Percentiles rank a stretch among this genome's conserved stretches.
Conservation (phyloP, 208 protist genomes). For the Acanthamoeba lenticulata region DNA sequence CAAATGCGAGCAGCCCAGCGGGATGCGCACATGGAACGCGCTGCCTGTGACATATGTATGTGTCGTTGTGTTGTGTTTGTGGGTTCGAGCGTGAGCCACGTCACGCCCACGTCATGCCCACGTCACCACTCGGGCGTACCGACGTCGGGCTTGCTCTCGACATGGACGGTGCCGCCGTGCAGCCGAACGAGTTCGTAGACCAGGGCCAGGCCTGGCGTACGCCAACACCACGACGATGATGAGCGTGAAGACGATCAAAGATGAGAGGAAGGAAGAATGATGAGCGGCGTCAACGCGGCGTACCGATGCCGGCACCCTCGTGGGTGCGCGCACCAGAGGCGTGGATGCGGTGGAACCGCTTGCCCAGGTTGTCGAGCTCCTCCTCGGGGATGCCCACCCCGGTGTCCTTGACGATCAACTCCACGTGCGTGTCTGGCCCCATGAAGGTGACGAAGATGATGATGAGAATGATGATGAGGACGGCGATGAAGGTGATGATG, state of each 20-base stretch:
- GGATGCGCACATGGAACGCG: not conserved
- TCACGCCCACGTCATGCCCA: not conserved
- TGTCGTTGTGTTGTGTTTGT: too few species aligned
- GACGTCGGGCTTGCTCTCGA: not conserved
- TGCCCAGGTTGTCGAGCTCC: conserved; percentile 2
- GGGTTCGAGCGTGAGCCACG: too few species aligned
- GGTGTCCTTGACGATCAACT: conserved; percentile 64
- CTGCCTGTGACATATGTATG: not conserved
- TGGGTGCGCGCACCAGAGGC: not conserved
- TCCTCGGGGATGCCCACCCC: conserved; percentile 61
- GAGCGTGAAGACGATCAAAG: too few species aligned
- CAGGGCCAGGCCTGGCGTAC: conserved; percentile 19
- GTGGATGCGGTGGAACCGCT: conserved; percentile 67
- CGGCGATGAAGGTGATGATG: too few species aligned
- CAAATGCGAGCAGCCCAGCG: not conserved
- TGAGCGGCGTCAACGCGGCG: too few species aligned
- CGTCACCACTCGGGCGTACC: too few species aligned
- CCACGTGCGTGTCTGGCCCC: not conserved
- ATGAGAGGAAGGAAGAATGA: too few species aligned
- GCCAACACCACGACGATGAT: too few species aligned
- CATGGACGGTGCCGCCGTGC: conserved; percentile 60
- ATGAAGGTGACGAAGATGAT: too few species aligned
- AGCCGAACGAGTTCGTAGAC: conserved; percentile 67
- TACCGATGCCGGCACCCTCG: conserved; percentile 55
- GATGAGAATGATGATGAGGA: too few species aligned